phyloP scores from a whole-genome alignment of 2,329 filamentous ascomycete genomes.

The Colletotrichum lini region DNA sequence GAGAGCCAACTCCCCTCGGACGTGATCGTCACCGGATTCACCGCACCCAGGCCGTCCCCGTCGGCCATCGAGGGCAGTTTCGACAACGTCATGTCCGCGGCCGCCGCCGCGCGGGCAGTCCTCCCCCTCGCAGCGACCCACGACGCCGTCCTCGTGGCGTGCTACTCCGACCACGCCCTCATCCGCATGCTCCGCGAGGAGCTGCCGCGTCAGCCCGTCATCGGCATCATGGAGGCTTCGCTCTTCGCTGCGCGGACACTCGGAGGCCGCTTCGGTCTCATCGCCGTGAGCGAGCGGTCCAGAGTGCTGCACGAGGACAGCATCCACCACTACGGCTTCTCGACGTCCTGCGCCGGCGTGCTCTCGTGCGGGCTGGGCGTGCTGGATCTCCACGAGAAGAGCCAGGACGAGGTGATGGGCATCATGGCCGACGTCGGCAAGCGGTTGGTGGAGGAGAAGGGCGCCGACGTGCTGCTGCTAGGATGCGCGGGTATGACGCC shows the following conservation, averaged over 20 bases:
- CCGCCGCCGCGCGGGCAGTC: constrained; percentile 50
- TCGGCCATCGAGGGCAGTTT: constrained; percentile 70
- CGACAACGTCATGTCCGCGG: constrained; percentile 69
- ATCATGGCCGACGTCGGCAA: constrained; percentile 35
- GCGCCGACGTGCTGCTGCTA: constrained; percentile 31
- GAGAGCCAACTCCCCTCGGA: constrained; percentile 55
- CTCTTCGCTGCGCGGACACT: constrained; percentile 34
- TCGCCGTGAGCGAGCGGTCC: constrained; percentile 33
- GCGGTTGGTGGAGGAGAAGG: constrained; percentile 24
- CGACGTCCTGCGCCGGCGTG: constrained; percentile 28
- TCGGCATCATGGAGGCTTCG: constrained; percentile 87
- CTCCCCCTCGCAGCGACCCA: constrained; percentile 57
- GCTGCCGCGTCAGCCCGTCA: constrained; percentile 63
- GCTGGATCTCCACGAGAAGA: constrained; percentile 38
- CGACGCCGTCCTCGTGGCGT: constrained; percentile 41
- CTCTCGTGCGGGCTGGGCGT: constrained; percentile 29
- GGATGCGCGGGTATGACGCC: constrained; percentile 36
- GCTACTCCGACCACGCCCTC: constrained; percentile 36
- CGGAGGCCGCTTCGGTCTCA: constrained; percentile 29
- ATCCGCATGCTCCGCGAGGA: constrained; percentile 37
- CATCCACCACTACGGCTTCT: constrained; percentile 38
- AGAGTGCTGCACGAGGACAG: constrained; percentile 36
- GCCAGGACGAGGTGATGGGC: constrained; percentile 31
- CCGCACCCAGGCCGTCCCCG: constrained; percentile 21
- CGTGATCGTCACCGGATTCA: constrained; percentile 48